A percentile compares a stretch with the other conserved stretches of the same genome.
Conservation (phyloP, 2,329 filamentous ascomycete genomes). For the Calonectria crousiana region DNA sequence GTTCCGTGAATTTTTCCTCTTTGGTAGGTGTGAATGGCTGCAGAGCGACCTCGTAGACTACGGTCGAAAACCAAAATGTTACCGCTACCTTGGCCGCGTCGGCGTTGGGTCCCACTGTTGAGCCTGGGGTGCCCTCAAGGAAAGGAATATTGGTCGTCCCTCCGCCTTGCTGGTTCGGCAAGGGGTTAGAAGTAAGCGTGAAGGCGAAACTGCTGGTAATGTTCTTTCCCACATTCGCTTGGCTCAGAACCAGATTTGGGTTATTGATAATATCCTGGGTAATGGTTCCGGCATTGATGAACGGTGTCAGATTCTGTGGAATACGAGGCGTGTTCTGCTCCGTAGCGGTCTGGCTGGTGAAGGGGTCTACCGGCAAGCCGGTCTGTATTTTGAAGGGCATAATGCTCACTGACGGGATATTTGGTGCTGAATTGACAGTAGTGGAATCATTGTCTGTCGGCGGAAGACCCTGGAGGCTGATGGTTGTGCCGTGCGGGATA, state of each 20-base stretch:
- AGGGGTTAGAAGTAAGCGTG: slow-evolving; percentile 42
- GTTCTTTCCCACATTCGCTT: slow-evolving; percentile 46
- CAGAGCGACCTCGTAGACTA: slow-evolving; percentile 33
- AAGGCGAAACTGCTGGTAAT: slow-evolving; percentile 48
- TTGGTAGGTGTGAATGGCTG: not conserved
- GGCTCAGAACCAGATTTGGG: slow-evolving; percentile 44
- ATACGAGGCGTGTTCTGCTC: slow-evolving; percentile 36
- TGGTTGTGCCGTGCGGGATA: not conserved
- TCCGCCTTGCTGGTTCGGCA: slow-evolving; percentile 40
- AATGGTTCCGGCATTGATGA: slow-evolving; percentile 47
- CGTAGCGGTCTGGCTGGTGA: slow-evolving; percentile 24
- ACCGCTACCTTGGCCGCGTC: slow-evolving; percentile 26
- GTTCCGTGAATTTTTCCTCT: not conserved
- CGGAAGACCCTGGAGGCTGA: slow-evolving; percentile 48
- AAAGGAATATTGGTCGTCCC: slow-evolving; percentile 44
- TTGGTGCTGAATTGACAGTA: slow-evolving; percentile 54
- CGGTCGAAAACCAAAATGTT: slow-evolving; percentile 38
- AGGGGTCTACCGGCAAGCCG: slow-evolving; percentile 8
- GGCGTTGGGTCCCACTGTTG: slow-evolving; percentile 33
- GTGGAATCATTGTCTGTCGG: slow-evolving; percentile 51
- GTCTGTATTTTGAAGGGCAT: slow-evolving; percentile 36
- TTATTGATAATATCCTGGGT: slow-evolving; percentile 47
- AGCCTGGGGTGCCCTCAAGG: slow-evolving; percentile 25
- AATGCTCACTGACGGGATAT: slow-evolving; percentile 42
- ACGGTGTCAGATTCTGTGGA: slow-evolving; percentile 46